Evolutionary conservation across 805 yeast genomes (phyloP).

Genomic region (Lipomyces chichibuensis): DNA sequence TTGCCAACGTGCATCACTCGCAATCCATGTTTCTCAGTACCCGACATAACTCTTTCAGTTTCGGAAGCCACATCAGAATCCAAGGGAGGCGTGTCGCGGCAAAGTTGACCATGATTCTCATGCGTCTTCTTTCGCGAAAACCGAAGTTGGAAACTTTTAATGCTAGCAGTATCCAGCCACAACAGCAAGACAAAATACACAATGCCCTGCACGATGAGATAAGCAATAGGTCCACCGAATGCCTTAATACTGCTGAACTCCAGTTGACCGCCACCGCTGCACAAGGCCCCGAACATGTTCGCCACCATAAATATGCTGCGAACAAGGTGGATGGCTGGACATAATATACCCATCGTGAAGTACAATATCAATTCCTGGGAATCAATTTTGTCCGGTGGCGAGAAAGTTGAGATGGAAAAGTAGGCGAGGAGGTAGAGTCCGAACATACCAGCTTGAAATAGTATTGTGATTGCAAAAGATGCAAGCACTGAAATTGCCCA

Average conservation of each 20-base stretch:
- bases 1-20: conserved; percentile 40
- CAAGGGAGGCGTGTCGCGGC: not conserved
- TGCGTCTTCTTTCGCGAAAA: conserved; percentile 25
- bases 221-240: conserved; percentile 43
- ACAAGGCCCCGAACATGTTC: conserved; percentile 42
- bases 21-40: conserved; percentile 33
- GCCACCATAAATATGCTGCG: conserved; percentile 41
- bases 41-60: conserved; percentile 27
- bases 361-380: conserved; percentile 33
- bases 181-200: conserved; percentile 35
- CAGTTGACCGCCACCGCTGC: conserved; percentile 32
- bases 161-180: conserved; percentile 39
- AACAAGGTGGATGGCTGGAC: conserved; percentile 39
- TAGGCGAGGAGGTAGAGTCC: conserved; percentile 41
- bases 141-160: conserved; percentile 32
- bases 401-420: conserved; percentile 39
- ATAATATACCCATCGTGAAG: conserved; percentile 39
- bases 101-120: not conserved
- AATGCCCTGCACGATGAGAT: conserved; percentile 38
- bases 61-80: conserved; percentile 36
- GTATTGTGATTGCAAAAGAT: conserved; percentile 44
- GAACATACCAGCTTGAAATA: conserved; percentile 39
- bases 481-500: conserved; percentile 43
- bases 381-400: conserved; percentile 36
- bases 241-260: conserved; percentile 40